Evolutionary conservation across 768 basidiomycete genomes (phyloP).

Genomic region (Lactarius pseudohatsudake): DNA sequence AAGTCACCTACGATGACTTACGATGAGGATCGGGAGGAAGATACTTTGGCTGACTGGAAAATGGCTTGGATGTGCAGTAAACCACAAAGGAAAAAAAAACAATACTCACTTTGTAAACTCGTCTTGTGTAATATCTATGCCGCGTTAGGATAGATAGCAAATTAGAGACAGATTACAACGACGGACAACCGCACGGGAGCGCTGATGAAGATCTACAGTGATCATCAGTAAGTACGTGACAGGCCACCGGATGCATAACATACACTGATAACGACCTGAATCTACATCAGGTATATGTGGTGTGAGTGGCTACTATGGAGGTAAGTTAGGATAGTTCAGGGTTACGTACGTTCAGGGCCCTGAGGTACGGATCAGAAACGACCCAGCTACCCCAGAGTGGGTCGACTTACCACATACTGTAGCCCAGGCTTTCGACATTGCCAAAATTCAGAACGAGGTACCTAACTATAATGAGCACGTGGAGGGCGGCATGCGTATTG

Average conservation of each 20-base stretch:
- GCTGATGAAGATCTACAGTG: neutral
- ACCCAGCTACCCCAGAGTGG: neutral
- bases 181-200: neutral
- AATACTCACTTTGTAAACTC: neutral
- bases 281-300: neutral
- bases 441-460: neutral
- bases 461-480: neutral
- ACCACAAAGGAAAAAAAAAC: neutral
- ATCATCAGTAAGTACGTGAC: neutral
- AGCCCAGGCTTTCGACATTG: neutral
- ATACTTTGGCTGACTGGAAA: neutral
- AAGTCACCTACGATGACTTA: neutral
- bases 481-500: neutral
- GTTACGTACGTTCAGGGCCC: neutral
- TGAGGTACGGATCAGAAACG: neutral
- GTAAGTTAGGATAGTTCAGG: neutral
- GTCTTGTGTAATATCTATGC: neutral
- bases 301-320: neutral
- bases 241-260: neutral
- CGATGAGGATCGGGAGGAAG: neutral
- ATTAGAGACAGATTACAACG: neutral
- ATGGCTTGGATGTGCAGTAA: neutral
- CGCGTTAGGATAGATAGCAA: neutral
- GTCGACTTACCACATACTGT: neutral
- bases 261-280: neutral